These are phyloP conservation scores for Wickerhamomyces mucosus DNA, from an alignment of 805 yeast species.

Conservation along the genomic window DNA sequence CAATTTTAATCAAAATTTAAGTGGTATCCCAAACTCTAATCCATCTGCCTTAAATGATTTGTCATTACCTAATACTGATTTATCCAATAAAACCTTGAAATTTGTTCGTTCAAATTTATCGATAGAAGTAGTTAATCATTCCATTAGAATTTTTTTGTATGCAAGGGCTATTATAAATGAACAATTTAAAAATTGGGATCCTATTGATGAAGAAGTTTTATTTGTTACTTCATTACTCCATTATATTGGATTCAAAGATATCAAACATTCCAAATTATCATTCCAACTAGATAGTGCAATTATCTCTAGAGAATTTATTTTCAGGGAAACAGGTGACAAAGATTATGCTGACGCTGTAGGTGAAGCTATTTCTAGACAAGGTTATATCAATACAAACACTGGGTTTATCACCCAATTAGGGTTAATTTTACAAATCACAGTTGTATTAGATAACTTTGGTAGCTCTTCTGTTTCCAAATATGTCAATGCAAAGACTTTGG, in stretches of 20 bases:
- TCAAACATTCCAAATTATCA: constrained; percentile 1
- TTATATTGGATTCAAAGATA: constrained; percentile 1
- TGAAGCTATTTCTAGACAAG: constrained; percentile 3
- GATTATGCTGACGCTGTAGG: constrained; percentile 3
- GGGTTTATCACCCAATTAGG: constrained; percentile 3
- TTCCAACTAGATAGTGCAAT: constrained; percentile 2
- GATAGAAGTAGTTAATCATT: no score
- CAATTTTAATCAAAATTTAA: no score
- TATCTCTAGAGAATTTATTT: background rate
- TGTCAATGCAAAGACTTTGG: background rate
- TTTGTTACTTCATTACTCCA: constrained; percentile 1
- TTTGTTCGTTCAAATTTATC: no score
- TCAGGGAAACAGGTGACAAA: background rate
- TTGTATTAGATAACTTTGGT: background rate
- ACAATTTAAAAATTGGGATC: constrained; percentile 2
- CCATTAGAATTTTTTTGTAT: constrained; percentile 3
- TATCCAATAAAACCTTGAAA: no score
- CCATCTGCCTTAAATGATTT: no score
- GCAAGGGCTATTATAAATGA: constrained; percentile 3
- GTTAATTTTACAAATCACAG: constrained; percentile 1
- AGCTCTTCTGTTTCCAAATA: background rate
- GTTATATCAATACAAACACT: background rate
- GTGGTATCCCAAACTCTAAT: no score
- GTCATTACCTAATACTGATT: no score
- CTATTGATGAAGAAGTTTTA: constrained; percentile 1